Percentiles rank a stretch among this genome's conserved stretches.
Conservation (phyloP, 2,329 filamentous ascomycete genomes). For the Neoascochyta sp. region DNA sequence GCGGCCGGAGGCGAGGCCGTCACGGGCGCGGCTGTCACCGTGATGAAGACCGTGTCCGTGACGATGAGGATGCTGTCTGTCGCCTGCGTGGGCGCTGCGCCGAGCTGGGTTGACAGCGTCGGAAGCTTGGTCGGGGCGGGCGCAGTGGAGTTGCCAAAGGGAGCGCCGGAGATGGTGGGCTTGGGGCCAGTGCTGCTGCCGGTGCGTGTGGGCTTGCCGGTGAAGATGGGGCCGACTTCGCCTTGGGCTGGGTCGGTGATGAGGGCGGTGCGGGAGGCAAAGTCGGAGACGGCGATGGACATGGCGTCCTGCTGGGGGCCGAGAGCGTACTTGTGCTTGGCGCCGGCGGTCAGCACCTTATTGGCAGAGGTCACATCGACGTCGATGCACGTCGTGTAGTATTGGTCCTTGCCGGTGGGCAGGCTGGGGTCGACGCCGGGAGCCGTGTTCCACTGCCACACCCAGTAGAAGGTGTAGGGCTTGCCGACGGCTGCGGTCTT, state of each 20-base stretch:
- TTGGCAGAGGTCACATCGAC: constrained; percentile 44
- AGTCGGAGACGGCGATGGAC: constrained; percentile 39
- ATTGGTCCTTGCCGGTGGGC: constrained; percentile 51
- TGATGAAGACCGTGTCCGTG: constrained; percentile 25
- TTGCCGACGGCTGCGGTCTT: constrained; percentile 58
- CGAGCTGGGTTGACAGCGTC: constrained; percentile 13
- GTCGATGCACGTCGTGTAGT: constrained; percentile 58
- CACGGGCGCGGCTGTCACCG: constrained; percentile 16
- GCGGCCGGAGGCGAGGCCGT: neutral
- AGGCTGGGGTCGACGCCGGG: constrained; percentile 36
- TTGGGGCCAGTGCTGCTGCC: constrained; percentile 1
- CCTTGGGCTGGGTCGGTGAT: constrained; percentile 26
- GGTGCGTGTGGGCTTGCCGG: constrained; percentile 9
- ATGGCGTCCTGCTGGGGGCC: constrained; percentile 43
- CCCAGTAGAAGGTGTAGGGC: constrained; percentile 84
- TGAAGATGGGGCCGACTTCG: constrained; percentile 28
- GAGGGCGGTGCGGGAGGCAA: constrained; percentile 40
- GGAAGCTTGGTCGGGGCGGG: constrained; percentile 14
- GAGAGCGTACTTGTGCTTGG: constrained; percentile 20
- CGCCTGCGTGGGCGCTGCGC: constrained; percentile 7
- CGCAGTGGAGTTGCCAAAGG: constrained; percentile 4
- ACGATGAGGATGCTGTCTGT: constrained; percentile 15
- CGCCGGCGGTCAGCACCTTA: constrained; percentile 15
- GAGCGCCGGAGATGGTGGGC: constrained; percentile 3
- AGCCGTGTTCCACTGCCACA: constrained; percentile 75